Base-by-base conservation (phyloP, 805 yeast genomes). In the Kregervanrija delftensis region DNA sequence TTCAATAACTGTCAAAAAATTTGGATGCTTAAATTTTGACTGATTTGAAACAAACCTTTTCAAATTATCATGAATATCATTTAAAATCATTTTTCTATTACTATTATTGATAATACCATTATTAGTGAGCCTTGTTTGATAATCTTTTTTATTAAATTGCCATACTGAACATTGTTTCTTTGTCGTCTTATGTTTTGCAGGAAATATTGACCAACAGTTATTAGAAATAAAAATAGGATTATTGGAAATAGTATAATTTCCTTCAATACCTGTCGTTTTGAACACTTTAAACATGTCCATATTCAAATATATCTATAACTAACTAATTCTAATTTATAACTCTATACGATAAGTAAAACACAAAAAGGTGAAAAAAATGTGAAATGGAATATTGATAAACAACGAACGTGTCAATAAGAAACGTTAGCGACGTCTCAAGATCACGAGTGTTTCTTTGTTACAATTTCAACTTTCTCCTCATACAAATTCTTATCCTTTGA, bases 1-100 rank as follows among this genome's bases (percentile, higher is more conserved):
- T 60, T 95, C 99, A 33, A 86, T 77, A 2, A 93, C 72, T 1
- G 89, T 81, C 39, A 93, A 65, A 28, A 93, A 72, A 51, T 88
- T 82, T 0, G 99, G 99, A 61, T 93, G 99, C 53, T 89, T 84
- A 54, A 93, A 68, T 58, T 83, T 85, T 13, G 95, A 78, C 58
- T 90, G 66, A 49, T 83, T 82, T 16, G 77, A 66, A 2, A 88
- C 83, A 54, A 89, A 93, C 28, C 68, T 66, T 53, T 79, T 74
- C 40, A 93, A 66, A 15, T 83, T 70, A 37, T 78, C 83, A 53
- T 79, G 83, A 37, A 77, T 66, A 39, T 90, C 93, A 36, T 74
- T 80, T 40, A 79, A 60, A 2, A 76, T 56, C 17, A 73, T 60
- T 30, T 74, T 65, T 37, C 71, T 73, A 47, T 75, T 78, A 17